Base-by-base conservation (phyloP, 176 grass and related monocot genomes). In the Coix lacrymajobi region DNA sequence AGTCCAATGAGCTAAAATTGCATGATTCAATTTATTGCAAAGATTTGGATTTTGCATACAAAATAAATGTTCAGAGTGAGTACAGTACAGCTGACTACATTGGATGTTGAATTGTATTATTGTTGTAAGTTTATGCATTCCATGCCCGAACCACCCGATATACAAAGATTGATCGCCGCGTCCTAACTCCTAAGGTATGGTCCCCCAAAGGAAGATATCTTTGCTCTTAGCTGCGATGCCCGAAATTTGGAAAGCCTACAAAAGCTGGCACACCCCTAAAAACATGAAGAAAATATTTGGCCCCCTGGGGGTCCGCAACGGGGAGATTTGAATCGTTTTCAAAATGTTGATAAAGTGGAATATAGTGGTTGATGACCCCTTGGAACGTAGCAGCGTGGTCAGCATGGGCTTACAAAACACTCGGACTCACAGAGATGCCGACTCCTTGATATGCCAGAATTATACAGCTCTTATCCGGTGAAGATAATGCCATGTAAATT, bases 371-470 rank as follows among this genome's bases (percentile, higher is more conserved):
- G 71, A 89, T 81, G 71, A 60, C 40, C 51, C 6, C 12, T 89
- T 81, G 87, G 82, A 76, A 51, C 20, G 22, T 89, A 64, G 82
- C 77, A 85, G 32, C 32, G 26, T 71, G 77, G 82, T 85, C 87
- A 76, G 31, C 76, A 80, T 88, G 48, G 30, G 77, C 63, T 67
- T 76, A 85, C 77, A 85, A 81, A 81, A 54, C 70, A 63, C 51
- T 81, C 39, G 32, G 70, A 44, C 25, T 81, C 82, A 48, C n/a
- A 26, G 2, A 3, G 82, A 85, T 34, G 71, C 39, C 31, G 87
- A 81, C 54, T 17, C 52, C 64, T 30, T 70, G 51, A 31, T 77
- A 43, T 76, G 62, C 46, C 62, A 32, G 26, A 80, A 75, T 17
- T 41, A 24, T 34, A 63, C 40, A 44, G 31, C 62, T 69, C 77